Percentiles rank a stretch among this genome's conserved stretches.
phyloP scores from a whole-genome alignment of 257 asterid species.

The Scutellaria baicalensis region DNA sequence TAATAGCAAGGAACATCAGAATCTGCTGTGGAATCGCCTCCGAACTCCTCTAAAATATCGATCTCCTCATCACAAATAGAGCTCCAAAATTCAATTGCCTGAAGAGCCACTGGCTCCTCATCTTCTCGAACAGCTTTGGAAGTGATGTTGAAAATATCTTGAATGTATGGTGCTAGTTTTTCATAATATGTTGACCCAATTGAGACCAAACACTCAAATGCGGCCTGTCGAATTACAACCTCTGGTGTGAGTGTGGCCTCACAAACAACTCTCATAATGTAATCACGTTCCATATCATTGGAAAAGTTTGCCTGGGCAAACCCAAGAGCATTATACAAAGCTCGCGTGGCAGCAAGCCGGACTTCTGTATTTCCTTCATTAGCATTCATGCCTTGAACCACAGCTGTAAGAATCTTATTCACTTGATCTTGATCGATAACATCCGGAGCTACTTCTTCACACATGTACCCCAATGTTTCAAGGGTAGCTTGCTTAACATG shows the following conservation, averaged over 20 bases:
- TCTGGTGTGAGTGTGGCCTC: background rate
- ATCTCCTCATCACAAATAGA: slow-evolving; percentile 3
- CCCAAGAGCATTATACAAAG: background rate
- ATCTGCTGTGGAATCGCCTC: background rate
- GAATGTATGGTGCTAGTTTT: background rate
- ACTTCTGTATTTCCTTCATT: background rate
- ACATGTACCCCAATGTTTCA: background rate
- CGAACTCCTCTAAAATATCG: background rate
- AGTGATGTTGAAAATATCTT: background rate
- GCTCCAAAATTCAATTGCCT: slow-evolving; percentile 5
- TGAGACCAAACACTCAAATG: background rate
- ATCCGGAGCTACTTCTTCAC: background rate
- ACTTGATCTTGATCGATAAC: background rate
- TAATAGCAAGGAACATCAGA: background rate
- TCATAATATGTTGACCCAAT: slow-evolving; percentile 2
- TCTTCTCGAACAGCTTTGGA: background rate
- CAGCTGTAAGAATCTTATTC: background rate
- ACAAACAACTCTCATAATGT: background rate
- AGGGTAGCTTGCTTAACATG: background rate
- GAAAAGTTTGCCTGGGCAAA: background rate
- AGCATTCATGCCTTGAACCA: slow-evolving; percentile 1
- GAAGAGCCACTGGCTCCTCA: slow-evolving; percentile 1
- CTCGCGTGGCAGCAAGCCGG: slow-evolving; percentile 1
- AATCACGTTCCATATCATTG: background rate
- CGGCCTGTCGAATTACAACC: background rate